A percentile compares a stretch with the other conserved stretches of the same genome.
phyloP scores from a whole-genome alignment of 345 rosid genomes.

The Aegle marmelos region DNA sequence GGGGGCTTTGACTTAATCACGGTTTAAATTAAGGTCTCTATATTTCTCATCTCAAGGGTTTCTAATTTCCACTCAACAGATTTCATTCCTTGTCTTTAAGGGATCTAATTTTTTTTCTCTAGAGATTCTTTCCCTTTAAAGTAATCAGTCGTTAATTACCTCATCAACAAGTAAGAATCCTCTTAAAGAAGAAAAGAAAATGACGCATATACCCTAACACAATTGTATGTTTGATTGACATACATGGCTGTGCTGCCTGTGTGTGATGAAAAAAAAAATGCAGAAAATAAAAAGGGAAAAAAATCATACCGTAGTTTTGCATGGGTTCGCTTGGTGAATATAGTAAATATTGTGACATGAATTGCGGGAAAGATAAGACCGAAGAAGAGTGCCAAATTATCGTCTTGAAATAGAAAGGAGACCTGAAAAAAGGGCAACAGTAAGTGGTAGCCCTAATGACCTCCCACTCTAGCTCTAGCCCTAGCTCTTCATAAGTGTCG shows the following conservation, averaged over 20 bases:
- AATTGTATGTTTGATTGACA: not conserved
- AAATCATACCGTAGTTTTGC: not conserved
- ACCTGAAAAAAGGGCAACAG: slow-evolving; percentile 13
- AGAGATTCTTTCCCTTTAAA: too few relatives aligned
- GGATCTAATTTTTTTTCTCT: too few relatives aligned
- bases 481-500: not conserved
- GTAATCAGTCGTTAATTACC: too few relatives aligned
- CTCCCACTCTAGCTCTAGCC: not conserved
- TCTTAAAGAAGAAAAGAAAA: too few relatives aligned
- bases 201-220: too few relatives aligned
- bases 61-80: too few relatives aligned
- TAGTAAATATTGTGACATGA: slow-evolving; percentile 15
- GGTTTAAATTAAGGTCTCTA: too few relatives aligned
- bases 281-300: not conserved
- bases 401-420: slow-evolving; percentile 25
- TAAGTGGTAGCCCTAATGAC: slow-evolving; percentile 6
- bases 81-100: too few relatives aligned
- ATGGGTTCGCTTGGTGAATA: not conserved
- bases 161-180: too few relatives aligned
- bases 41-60: too few relatives aligned
- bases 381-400: slow-evolving; percentile 16
- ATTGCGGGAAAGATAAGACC: slow-evolving; percentile 16
- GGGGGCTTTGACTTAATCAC: too few relatives aligned
- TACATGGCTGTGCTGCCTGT: too few relatives aligned
- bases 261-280: not conserved